Evolutionary conservation across 148 eudicot genomes (phyloP), one percentile per base, ranked within the genome.

Genomic region (Rheum nobile): DNA sequence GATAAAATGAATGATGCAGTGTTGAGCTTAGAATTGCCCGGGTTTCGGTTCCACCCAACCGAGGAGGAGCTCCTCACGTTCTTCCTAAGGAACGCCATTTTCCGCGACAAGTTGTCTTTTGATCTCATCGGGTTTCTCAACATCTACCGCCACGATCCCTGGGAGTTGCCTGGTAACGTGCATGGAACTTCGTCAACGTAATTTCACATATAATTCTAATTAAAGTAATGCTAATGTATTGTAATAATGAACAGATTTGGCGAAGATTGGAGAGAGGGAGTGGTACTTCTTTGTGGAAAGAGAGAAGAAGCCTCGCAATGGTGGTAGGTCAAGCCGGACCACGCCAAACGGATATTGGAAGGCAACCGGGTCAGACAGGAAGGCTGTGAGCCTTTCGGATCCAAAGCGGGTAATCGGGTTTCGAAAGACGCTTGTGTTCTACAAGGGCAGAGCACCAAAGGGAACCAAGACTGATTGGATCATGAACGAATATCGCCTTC

Each of bases 261-360:
- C 98, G 4, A 89, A 79, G 82, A 87, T 85, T 52, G 97, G 93
- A 52, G 98, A 89, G 65, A 82, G 97, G 72, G 97, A 94, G 28
- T 94, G 98, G 97, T 89, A 91, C 77, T 94, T 94, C 65, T 89
- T 91, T 73, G 97, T 91, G 69, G 91, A 86, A 1, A 89, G 97
- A 75, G 91, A 94, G 71, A 83, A 84, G 67, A 91, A 82, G 52
- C 86, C 83, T 37, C 82, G 90, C 14, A 82, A 74, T 52, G 89
- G 91, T 31, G 93, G 97, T 74, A 85, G 97, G 83, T 95, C 97
- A 0, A 94, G 86, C 74, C 79, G 98, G 75, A 89, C 95, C 41
- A 91, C 98, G 1, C 74, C 81, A 28, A 79, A 78, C 43, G 97
- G 98, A 47, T 94, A 83, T 61, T 94, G 98, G 98, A 94, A 94